Conservation (phyloP, 2,329 filamentous ascomycete genomes). For the Aspergillus aculeatus region DNA sequence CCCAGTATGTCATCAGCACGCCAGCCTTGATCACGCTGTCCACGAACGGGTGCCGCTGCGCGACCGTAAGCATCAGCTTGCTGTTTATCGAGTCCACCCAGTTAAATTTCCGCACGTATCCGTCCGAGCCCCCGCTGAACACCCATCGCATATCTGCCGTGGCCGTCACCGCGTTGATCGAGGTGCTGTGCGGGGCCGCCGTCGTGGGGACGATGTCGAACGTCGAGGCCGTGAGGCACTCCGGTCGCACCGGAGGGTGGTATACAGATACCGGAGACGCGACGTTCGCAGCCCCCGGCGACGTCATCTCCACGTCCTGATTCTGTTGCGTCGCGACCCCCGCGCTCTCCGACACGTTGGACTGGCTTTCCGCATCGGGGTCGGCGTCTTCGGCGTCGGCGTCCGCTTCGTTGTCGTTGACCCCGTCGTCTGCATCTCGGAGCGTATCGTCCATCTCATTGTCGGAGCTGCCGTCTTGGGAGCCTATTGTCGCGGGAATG, state of each 20-base stretch:
- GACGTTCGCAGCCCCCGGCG: slow-evolving; percentile 41
- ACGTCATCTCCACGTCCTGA: slow-evolving; percentile 49
- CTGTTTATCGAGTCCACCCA: slow-evolving; percentile 93
- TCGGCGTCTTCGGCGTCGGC: slow-evolving; percentile 34
- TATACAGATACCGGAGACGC: slow-evolving; percentile 42
- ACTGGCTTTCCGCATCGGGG: slow-evolving; percentile 39
- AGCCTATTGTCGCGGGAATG: slow-evolving; percentile 31
- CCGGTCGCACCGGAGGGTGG: slow-evolving; percentile 67
- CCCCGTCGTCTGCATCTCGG: slow-evolving; percentile 43
- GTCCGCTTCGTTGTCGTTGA: slow-evolving; percentile 39
- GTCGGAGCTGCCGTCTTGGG: slow-evolving; percentile 50
- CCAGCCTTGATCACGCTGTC: slow-evolving; percentile 96
- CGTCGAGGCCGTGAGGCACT: slow-evolving; percentile 72
- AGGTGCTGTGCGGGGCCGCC: slow-evolving; percentile 91
- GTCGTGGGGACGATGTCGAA: slow-evolving; percentile 98
- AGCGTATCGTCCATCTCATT: slow-evolving; percentile 50
- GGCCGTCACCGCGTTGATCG: slow-evolving; percentile 86
- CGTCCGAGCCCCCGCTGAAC: slow-evolving; percentile 89
- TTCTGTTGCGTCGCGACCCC: slow-evolving; percentile 43
- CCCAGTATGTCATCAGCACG: slow-evolving; percentile 95
- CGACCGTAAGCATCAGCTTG: slow-evolving; percentile 88
- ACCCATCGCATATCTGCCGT: slow-evolving; percentile 95
- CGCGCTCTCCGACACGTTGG: slow-evolving; percentile 40
- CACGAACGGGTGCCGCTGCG: slow-evolving; percentile 93
- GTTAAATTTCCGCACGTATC: slow-evolving; percentile 96